These are phyloP conservation scores for Xylaria telfairii DNA, from an alignment of 495 filamentous ascomycete genomes.

Conservation along the genomic window DNA sequence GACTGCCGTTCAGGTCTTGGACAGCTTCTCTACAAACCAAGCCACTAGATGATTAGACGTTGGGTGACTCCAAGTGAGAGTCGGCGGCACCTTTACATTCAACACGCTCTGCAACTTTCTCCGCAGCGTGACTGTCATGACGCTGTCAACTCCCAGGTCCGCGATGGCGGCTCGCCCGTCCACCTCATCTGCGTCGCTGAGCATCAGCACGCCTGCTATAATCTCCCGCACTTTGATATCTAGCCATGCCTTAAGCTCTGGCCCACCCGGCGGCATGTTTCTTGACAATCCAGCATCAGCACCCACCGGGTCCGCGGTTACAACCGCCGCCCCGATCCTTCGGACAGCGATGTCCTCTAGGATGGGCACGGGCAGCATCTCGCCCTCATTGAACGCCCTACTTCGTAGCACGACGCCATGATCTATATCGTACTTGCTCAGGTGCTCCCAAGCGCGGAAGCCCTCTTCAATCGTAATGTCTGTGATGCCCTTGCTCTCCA, in stretches of 20 bases:
- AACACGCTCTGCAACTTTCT: conserved; percentile 46
- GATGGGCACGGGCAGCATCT: conserved; percentile 40
- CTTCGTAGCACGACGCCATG: conserved; percentile 48
- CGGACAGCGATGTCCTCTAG: conserved; percentile 44
- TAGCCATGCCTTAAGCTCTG: conserved; percentile 38
- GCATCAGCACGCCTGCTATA: conserved; percentile 34
- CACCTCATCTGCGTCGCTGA: conserved; percentile 39
- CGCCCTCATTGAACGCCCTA: conserved; percentile 32
- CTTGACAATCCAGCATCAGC: not conserved
- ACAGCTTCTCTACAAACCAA: conserved; percentile 40
- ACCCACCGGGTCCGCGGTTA: conserved; percentile 1
- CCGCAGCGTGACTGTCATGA: conserved; percentile 52
- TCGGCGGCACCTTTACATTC: conserved; percentile 50
- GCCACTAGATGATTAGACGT: conserved; percentile 45
- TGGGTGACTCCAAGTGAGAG: conserved; percentile 49
- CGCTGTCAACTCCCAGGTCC: conserved; percentile 52
- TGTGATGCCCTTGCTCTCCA: conserved; percentile 51
- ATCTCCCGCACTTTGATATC: conserved; percentile 32
- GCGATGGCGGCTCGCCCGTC: conserved; percentile 42
- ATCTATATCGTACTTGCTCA: conserved; percentile 41
- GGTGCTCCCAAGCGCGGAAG: conserved; percentile 50
- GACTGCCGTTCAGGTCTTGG: no score
- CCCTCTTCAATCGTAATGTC: conserved; percentile 50
- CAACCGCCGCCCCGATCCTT: conserved; percentile 1
- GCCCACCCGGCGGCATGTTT: conserved; percentile 19